These are phyloP conservation scores for Fusarium globosum DNA, from an alignment of 2,329 filamentous ascomycete species.

Conservation along the genomic window DNA sequence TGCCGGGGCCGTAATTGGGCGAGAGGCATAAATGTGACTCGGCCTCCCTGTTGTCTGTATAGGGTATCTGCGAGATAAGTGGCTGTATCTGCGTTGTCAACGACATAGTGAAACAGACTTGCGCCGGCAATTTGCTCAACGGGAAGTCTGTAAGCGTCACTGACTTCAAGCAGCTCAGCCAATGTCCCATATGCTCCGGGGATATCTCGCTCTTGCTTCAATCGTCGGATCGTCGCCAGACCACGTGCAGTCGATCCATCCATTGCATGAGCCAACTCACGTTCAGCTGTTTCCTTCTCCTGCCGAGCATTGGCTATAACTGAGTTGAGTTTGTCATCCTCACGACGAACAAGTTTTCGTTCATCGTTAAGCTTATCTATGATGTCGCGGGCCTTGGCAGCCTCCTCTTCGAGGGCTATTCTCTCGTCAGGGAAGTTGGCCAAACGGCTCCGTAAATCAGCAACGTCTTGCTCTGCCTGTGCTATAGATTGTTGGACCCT, in stretches of 20 bases:
- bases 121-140: slow-evolving; percentile 93
- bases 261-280: slow-evolving; percentile 83
- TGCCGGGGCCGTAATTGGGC: slow-evolving; percentile 79
- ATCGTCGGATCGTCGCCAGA: slow-evolving; percentile 83
- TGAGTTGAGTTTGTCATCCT: slow-evolving; percentile 87
- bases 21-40: slow-evolving; percentile 94
- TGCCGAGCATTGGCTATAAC: slow-evolving; percentile 79
- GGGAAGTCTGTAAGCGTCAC: slow-evolving; percentile 85
- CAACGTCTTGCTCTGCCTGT: slow-evolving; percentile 77
- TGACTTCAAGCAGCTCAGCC: slow-evolving; percentile 90
- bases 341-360: slow-evolving; percentile 86
- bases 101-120: slow-evolving; percentile 95
- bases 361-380: slow-evolving; percentile 86
- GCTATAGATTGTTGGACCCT: slow-evolving; percentile 77
- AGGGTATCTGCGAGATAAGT: slow-evolving; percentile 83
- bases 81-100: slow-evolving; percentile 90
- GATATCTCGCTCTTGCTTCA: slow-evolving; percentile 83
- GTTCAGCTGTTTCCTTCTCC: slow-evolving; percentile 82
- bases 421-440: slow-evolving; percentile 83
- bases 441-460: slow-evolving; percentile 75
- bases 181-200: slow-evolving; percentile 91
- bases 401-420: slow-evolving; percentile 76
- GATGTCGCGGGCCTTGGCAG: slow-evolving; percentile 80
- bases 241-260: slow-evolving; percentile 89
- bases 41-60: slow-evolving; percentile 81